phyloP scores from a whole-genome alignment of 345 rosid species.

The Camelina hispida region DNA sequence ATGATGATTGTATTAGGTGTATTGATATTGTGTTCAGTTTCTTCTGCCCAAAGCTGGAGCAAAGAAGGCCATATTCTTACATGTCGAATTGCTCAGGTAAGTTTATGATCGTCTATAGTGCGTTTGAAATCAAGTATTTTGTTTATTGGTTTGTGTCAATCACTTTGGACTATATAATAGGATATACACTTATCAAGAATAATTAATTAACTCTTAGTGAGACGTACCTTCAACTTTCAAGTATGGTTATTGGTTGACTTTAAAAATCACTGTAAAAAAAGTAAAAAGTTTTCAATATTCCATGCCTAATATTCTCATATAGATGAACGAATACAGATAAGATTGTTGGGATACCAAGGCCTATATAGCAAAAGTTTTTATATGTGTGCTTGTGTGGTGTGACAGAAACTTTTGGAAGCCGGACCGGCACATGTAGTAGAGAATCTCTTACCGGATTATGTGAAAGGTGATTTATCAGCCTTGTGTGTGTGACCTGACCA shows the following conservation, averaged over 20 bases:
- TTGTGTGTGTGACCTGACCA: constrained; percentile 93
- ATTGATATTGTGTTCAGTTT: constrained; percentile 46
- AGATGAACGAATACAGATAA: no score
- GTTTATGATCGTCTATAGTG: neutral
- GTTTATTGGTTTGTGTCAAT: neutral
- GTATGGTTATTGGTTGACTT: no score
- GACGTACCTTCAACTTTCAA: no score
- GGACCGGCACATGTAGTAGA: constrained; percentile 72
- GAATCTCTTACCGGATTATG: constrained; percentile 76
- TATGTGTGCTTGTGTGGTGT: neutral
- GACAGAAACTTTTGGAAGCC: constrained; percentile 65
- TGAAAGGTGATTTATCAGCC: constrained; percentile 79
- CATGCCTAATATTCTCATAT: no score
- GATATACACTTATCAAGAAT: no score
- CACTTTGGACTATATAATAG: neutral
- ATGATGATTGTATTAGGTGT: constrained; percentile 41
- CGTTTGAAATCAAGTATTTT: neutral
- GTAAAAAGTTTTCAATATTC: no score
- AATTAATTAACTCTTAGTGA: no score
- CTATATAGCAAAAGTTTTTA: no score
- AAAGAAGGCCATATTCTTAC: constrained; percentile 92
- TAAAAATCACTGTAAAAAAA: no score
- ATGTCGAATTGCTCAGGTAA: constrained; percentile 89
- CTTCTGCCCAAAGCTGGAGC: constrained; percentile 72
- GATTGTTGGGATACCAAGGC: no score